These are phyloP conservation scores for Gossypium gossypioides DNA, from an alignment of 441 rosid genomes.

Conservation along the genomic window DNA sequence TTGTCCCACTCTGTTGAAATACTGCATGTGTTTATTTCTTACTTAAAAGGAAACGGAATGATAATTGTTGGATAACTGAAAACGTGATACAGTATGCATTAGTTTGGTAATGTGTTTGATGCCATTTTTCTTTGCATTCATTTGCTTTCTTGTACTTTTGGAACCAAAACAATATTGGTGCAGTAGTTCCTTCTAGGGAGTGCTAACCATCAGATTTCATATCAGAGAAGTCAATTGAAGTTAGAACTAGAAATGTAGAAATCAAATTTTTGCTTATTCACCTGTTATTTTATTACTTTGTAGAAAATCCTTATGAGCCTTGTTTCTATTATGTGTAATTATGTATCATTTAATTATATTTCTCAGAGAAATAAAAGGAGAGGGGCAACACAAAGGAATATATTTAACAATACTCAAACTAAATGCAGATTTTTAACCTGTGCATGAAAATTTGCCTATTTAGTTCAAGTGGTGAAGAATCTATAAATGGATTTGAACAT, in stretches of 20 bases:
- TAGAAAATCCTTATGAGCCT: neutral
- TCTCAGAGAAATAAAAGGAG: neutral
- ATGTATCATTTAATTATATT: neutral
- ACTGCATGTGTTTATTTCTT: neutral
- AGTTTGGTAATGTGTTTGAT: neutral
- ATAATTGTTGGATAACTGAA: neutral
- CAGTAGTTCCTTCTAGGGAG: neutral
- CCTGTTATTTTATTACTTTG: neutral
- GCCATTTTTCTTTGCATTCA: neutral
- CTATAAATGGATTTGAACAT: neutral
- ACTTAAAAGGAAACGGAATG: neutral
- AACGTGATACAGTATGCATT: neutral
- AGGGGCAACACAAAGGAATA: neutral
- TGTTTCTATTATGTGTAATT: neutral
- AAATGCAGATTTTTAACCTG: neutral
- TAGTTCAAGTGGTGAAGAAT: neutral
- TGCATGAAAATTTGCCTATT: neutral
- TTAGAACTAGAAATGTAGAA: neutral
- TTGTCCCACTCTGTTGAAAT: slow-evolving; percentile 1
- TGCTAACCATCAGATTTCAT: neutral
- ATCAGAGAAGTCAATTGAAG: slow-evolving; percentile 5
- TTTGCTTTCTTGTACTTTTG: neutral
- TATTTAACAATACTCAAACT: neutral
- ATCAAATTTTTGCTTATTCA: neutral
- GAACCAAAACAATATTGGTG: slow-evolving; percentile 2